These are phyloP conservation scores for Salix caprea DNA, from an alignment of 345 rosid species.

Conservation along the genomic window DNA sequence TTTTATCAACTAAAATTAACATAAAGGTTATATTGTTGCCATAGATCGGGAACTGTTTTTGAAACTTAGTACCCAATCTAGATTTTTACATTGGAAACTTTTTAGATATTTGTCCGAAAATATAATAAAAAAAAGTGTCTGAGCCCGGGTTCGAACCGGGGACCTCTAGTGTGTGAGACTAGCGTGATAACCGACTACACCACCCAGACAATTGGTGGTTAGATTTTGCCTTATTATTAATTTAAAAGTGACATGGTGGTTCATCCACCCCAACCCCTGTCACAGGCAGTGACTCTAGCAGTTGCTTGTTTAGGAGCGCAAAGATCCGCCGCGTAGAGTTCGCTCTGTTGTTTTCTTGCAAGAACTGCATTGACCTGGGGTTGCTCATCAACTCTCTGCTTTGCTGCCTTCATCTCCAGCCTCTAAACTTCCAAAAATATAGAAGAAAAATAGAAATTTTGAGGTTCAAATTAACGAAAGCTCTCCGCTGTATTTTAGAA, in stretches of 20 bases:
- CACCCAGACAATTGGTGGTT: conserved; percentile 25
- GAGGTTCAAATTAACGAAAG: background rate
- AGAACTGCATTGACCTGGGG: background rate
- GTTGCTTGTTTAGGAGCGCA: background rate
- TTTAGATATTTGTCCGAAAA: too few species aligned
- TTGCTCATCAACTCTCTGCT: background rate
- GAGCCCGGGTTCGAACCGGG: conserved; percentile 53
- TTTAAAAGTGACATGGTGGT: fast-evolving
- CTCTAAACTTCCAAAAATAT: background rate
- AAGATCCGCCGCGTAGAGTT: background rate
- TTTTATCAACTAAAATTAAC: too few species aligned
- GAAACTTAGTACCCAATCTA: too few species aligned
- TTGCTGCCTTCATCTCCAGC: background rate
- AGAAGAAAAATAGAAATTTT: too few species aligned
- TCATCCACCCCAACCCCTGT: background rate
- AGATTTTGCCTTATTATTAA: background rate
- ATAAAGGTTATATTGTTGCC: too few species aligned
- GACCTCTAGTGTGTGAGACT: conserved; percentile 69
- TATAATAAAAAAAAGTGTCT: background rate
- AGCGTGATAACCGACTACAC: conserved; percentile 65
- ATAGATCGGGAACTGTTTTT: too few species aligned
- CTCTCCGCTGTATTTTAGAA: background rate
- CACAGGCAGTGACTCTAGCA: background rate
- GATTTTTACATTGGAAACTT: too few species aligned
- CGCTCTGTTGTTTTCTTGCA: background rate